Percentiles rank a stretch among this genome's conserved stretches.
Evolutionary conservation across 805 yeast species (phyloP).

Genomic region (Helenozyma rhizophorensis): DNA sequence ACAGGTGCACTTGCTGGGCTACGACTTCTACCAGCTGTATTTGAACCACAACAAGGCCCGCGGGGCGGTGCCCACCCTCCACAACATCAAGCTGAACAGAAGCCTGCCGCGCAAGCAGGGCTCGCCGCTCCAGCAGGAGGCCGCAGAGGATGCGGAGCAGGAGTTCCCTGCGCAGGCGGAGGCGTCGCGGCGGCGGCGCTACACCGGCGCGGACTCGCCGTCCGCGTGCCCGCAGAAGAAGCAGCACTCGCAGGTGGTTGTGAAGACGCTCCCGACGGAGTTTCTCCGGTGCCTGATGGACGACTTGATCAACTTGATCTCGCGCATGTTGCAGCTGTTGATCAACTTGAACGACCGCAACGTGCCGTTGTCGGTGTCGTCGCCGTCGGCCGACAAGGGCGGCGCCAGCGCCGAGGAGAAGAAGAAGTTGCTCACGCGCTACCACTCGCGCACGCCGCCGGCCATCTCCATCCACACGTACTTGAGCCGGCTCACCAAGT

Average conservation of each 20-base stretch:
- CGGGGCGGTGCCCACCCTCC: too few species aligned
- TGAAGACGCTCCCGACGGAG: slow-evolving; percentile 37
- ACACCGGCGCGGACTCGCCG: slow-evolving; percentile 2
- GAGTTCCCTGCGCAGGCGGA: neutral
- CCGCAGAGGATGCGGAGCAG: neutral
- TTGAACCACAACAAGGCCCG: slow-evolving; percentile 3
- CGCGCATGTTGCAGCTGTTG: slow-evolving; percentile 76
- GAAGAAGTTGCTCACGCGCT: slow-evolving; percentile 59
- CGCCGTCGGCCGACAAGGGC: slow-evolving; percentile 19
- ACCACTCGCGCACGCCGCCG: slow-evolving; percentile 93
- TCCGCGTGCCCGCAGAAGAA: slow-evolving; percentile 9
- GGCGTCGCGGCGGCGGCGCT: slow-evolving; percentile 9
- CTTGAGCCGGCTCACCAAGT: slow-evolving; percentile 64
- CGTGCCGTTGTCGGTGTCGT: slow-evolving; percentile 31
- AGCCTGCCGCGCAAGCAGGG: too few species aligned
- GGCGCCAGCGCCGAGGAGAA: slow-evolving; percentile 19
- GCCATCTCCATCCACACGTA: slow-evolving; percentile 77
- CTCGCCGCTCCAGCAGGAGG: slow-evolving; percentile 5
- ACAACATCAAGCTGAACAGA: too few species aligned
- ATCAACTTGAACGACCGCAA: slow-evolving; percentile 67
- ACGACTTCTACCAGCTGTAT: slow-evolving; percentile 14
- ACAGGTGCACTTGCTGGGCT: slow-evolving; percentile 8
- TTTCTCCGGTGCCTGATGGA: slow-evolving; percentile 66
- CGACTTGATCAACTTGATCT: slow-evolving; percentile 65
- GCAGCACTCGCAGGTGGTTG: slow-evolving; percentile 11